Evolutionary conservation across 2,329 filamentous ascomycete species (phyloP), one percentile per base, ranked within the genome.

Genomic region (Fusarium caatingaense): DNA sequence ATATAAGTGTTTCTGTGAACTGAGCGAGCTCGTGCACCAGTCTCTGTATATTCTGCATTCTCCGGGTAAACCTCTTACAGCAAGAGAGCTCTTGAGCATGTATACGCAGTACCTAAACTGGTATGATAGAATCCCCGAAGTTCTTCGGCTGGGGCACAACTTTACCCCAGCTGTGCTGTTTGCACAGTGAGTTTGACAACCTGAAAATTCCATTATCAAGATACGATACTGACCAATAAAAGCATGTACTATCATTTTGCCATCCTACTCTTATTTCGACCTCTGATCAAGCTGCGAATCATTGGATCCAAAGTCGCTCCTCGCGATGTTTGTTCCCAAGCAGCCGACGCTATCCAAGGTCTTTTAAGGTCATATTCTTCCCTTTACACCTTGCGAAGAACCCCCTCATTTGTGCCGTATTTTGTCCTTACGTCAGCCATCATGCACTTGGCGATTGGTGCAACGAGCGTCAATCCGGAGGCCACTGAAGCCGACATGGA

Each of bases 151-250:
- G 5, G 88, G 89, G 3, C 86, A 91, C 64, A 92, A 90, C 70
- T 92, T 92, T 55, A 91, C 91, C 5, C 91, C 92, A 13, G 89
- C 92, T 47, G 90, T 93, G 37, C 80, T 94, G 21, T 90, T 92
- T 65, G 86, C 91, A 40, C 91, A 93, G 91, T 93, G 82, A 83
- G 91, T 74, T 27, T 25, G 34, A 37, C 16, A 9, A 25, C 7
- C 12, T 37, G 6, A 48, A 13, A 13, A 25, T 13, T 12, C n/a
- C 32, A 4, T 9, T 50, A 9, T 34, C n/a, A 6, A 18, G 5
- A 20, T 12, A 5, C 18, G 1, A 13, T 5, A 16, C 61, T 76
- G 42, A 69, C 48, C 10, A 18, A 23, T 6, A 13, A 8, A 62
- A 90, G 88, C 76, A 90, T 92, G 89, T 89, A 92, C 68, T 91